A percentile compares a stretch with the other conserved stretches of the same genome.
Evolutionary conservation across 2,329 filamentous ascomycete species (phyloP).

Genomic region (Beauveria rudraprayagi): DNA sequence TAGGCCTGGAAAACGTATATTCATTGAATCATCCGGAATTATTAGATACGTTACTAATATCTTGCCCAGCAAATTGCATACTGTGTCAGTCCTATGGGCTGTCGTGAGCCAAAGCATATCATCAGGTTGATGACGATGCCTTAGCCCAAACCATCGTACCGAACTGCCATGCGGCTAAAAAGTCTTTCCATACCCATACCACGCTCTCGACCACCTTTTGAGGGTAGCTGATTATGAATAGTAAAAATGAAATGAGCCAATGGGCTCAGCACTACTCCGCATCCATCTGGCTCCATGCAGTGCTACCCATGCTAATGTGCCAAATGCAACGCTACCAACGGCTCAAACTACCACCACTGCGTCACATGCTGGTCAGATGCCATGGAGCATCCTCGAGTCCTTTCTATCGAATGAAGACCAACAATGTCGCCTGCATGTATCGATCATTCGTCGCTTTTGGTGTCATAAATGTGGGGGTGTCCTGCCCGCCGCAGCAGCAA

Average conservation of each 20-base stretch:
- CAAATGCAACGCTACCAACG: constrained; percentile 7
- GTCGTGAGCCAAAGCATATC: not conserved
- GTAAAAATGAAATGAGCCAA: not conserved
- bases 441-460: not conserved
- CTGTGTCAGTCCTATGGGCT: not conserved
- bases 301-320: constrained; percentile 1
- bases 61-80: not conserved
- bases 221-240: not conserved
- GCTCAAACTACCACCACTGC: not conserved
- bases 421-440: not conserved
- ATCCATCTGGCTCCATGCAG: constrained; percentile 1
- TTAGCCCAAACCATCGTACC: not conserved
- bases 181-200: not conserved
- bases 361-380: not conserved
- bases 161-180: not conserved
- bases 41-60: not conserved
- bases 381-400: not conserved
- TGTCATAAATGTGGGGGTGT: not conserved
- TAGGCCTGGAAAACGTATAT: not conserved
- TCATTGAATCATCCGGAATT: not conserved
- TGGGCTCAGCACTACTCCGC: not conserved
- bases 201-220: constrained; percentile 1
- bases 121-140: not conserved
- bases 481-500: not conserved
- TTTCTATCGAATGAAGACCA: not conserved